Evolutionary conservation across 169 alveolate species (phyloP).

Genomic region (Plasmodium vivax): DNA sequence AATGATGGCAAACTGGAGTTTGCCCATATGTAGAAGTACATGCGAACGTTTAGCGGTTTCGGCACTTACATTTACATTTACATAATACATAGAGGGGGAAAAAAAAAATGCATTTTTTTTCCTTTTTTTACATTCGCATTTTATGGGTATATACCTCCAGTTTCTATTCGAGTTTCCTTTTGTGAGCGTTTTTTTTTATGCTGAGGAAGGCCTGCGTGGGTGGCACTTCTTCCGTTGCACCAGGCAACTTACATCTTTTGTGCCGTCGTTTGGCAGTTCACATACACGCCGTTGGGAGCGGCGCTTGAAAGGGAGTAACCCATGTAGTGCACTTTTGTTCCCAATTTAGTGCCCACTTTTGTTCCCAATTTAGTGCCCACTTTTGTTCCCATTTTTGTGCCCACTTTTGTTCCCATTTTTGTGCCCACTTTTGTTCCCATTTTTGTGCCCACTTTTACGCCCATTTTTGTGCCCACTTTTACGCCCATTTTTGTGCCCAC

Average conservation of each 20-base stretch:
- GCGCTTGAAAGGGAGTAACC: neutral
- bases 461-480: neutral
- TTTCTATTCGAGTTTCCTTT: neutral
- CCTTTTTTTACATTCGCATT: neutral
- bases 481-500: neutral
- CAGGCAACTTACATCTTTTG: neutral
- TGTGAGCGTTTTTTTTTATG: neutral
- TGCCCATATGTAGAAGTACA: neutral
- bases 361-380: no score
- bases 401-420: neutral
- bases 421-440: neutral
- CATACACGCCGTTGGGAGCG: neutral
- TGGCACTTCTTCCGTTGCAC: neutral
- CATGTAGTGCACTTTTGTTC: neutral
- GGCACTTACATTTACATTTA: neutral
- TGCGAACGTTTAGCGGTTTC: neutral
- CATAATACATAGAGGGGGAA: neutral
- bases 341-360: no score
- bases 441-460: no score
- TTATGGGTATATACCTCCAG: neutral
- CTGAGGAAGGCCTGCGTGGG: neutral
- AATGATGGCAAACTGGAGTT: neutral
- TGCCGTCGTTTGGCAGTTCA: neutral
- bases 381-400: neutral
- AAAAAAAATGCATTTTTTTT: neutral